phyloP scores from a whole-genome alignment of 2,329 filamentous ascomycete species.

The Shiraia bambusicola region DNA sequence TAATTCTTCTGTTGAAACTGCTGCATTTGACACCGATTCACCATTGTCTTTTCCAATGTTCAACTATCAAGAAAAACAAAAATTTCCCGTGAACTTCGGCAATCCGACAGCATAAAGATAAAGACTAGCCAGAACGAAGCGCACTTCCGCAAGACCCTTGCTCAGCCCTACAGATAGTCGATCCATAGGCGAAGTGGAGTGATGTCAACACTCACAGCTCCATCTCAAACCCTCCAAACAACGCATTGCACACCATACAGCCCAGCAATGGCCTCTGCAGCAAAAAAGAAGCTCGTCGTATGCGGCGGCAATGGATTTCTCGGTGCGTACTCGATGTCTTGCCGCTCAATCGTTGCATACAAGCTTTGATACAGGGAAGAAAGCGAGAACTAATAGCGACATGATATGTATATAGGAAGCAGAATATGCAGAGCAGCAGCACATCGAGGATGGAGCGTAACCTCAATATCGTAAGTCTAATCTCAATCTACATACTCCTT shows the following conservation, averaged over 20 bases:
- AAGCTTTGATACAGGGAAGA: constrained; percentile 5
- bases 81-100: no score
- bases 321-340: constrained; percentile 50
- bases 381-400: neutral
- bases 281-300: constrained; percentile 79
- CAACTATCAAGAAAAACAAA: no score
- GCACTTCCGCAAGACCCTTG: constrained; percentile 22
- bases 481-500: constrained; percentile 3
- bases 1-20: no score
- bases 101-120: no score
- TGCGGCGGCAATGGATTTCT: constrained; percentile 94
- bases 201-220: constrained; percentile 38
- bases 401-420: constrained; percentile 50
- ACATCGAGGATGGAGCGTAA: constrained; percentile 85
- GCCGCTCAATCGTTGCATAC: neutral
- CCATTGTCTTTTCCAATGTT: no score
- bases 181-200: constrained; percentile 22
- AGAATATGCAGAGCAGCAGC: constrained; percentile 91
- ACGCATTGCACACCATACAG: constrained; percentile 1
- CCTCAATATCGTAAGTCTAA: constrained; percentile 74
- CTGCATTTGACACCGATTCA: no score
- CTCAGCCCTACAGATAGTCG: constrained; percentile 23
- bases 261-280: constrained; percentile 54
- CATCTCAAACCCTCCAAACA: constrained; percentile 9
- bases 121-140: neutral